Conservation (phyloP, 192 early-diverging fungal genomes). For the Backusella tuberculispora region DNA sequence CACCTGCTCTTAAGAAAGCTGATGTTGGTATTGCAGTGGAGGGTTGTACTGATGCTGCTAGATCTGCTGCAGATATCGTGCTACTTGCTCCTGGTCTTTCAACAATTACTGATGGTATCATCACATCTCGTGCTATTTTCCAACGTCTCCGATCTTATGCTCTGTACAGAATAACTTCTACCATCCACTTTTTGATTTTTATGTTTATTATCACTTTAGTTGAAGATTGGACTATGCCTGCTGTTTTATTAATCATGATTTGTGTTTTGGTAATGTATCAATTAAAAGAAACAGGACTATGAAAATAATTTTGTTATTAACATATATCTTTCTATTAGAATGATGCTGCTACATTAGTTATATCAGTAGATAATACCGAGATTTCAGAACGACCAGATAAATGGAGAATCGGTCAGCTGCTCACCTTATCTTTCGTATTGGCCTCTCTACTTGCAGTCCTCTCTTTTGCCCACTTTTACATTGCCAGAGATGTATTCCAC, state of each 20-base stretch:
- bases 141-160: slow-evolving; percentile 94
- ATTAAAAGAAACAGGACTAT: neutral
- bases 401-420: slow-evolving; percentile 92
- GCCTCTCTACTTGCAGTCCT: slow-evolving; percentile 73
- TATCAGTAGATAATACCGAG: slow-evolving; percentile 91
- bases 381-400: slow-evolving; percentile 91
- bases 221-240: slow-evolving; percentile 81
- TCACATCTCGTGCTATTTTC: slow-evolving; percentile 91
- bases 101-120: slow-evolving; percentile 92
- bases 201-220: slow-evolving; percentile 90
- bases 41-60: slow-evolving; percentile 94
- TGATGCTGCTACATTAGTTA: slow-evolving; percentile 91
- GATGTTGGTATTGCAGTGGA: slow-evolving; percentile 97
- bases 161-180: slow-evolving; percentile 94
- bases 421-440: slow-evolving; percentile 80
- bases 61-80: slow-evolving; percentile 95
- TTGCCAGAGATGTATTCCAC: slow-evolving; percentile 69
- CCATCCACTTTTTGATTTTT: slow-evolving; percentile 94
- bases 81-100: slow-evolving; percentile 86
- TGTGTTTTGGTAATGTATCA: slow-evolving; percentile 63
- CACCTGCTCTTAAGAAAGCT: slow-evolving; percentile 96
- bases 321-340: slow-evolving; percentile 48
- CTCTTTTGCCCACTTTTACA: slow-evolving; percentile 86
- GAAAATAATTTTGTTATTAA: neutral
- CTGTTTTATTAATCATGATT: slow-evolving; percentile 84